These are phyloP conservation scores for Huntiella moniliformis DNA, from an alignment of 2,329 filamentous ascomycete genomes.

Conservation along the genomic window DNA sequence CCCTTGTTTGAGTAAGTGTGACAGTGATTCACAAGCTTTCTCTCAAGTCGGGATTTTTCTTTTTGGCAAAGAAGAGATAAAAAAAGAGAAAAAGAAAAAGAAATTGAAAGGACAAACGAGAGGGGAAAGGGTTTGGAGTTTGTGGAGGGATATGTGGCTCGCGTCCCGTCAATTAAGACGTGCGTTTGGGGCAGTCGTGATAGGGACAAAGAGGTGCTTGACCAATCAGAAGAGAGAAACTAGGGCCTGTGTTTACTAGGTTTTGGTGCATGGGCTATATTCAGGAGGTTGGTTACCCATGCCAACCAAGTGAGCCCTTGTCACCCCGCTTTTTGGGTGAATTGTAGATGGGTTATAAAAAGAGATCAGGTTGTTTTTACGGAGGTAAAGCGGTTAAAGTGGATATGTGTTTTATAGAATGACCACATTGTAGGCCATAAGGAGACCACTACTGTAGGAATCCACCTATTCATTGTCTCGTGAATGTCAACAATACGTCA, in stretches of 20 bases:
- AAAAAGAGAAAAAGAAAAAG: constrained; percentile 5
- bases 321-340: background rate
- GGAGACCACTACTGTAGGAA: too few relatives aligned
- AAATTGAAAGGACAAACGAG: constrained; percentile 2
- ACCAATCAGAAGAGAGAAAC: constrained; percentile 11
- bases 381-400: too few relatives aligned
- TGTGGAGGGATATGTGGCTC: background rate
- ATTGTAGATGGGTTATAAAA: too few relatives aligned
- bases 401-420: too few relatives aligned
- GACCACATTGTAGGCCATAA: too few relatives aligned
- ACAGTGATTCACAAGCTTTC: too few relatives aligned
- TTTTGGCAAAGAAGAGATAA: background rate
- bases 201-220: constrained; percentile 5
- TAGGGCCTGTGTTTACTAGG: constrained; percentile 7
- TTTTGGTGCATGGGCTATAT: background rate
- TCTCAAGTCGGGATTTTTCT: background rate
- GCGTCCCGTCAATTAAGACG: constrained; percentile 2
- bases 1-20: too few relatives aligned
- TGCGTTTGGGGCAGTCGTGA: background rate
- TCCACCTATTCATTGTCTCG: too few relatives aligned
- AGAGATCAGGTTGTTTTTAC: too few relatives aligned
- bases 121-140: constrained; percentile 10
- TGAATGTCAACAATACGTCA: too few relatives aligned
- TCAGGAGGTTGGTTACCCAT: constrained; percentile 9
- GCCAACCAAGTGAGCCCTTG: background rate